Conservation (phyloP, 306 rosid species). For the Pachyrhizus erosus region DNA sequence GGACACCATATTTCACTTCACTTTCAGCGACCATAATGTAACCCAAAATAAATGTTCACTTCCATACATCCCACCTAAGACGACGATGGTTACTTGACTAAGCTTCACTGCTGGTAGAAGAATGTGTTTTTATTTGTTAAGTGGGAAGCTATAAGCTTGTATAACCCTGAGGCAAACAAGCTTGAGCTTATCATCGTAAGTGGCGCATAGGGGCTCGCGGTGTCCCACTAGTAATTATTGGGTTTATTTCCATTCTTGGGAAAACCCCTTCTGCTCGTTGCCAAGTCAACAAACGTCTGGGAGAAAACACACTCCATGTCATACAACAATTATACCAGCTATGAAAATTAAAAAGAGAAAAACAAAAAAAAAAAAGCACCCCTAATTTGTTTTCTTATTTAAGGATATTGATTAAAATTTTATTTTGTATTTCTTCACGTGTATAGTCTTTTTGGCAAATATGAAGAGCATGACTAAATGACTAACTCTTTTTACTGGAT, state of each 20-base stretch:
- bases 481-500: too few relatives aligned
- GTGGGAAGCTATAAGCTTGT: not conserved
- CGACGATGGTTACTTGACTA: not conserved
- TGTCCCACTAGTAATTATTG: conserved; percentile 33
- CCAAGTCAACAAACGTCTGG: not conserved
- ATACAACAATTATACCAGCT: not conserved
- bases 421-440: too few relatives aligned
- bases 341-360: not conserved
- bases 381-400: too few relatives aligned
- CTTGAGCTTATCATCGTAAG: not conserved
- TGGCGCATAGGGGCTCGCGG: not conserved
- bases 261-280: too few relatives aligned
- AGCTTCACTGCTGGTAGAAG: too few relatives aligned
- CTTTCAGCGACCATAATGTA: not conserved
- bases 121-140: not conserved
- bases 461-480: too few relatives aligned
- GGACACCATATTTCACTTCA: conserved; percentile 7
- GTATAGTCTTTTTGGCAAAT: too few relatives aligned
- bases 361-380: too few relatives aligned
- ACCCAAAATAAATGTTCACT: too few relatives aligned
- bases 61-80: too few relatives aligned
- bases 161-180: not conserved
- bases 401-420: too few relatives aligned
- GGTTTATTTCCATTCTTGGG: conserved; percentile 10
- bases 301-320: too few relatives aligned